These are phyloP conservation scores for Jamesozyma hellenica DNA, from an alignment of 805 yeast species.

Conservation along the genomic window DNA sequence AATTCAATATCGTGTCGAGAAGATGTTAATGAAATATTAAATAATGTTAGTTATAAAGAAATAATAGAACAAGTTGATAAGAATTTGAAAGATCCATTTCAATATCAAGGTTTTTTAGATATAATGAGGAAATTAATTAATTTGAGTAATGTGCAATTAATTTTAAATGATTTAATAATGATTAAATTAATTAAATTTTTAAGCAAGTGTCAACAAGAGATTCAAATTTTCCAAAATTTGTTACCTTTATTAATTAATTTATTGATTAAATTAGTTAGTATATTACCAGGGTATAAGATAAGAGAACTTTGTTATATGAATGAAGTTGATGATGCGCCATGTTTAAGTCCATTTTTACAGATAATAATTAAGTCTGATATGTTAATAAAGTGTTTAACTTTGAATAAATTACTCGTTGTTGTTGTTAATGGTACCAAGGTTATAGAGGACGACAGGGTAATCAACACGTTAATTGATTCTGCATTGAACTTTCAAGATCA, in stretches of 20 bases:
- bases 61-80: slow-evolving; percentile 9
- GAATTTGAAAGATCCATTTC: slow-evolving; percentile 24
- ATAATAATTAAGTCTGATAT: slow-evolving; percentile 16
- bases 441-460: slow-evolving; percentile 2
- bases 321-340: not conserved
- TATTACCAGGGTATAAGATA: slow-evolving; percentile 19
- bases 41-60: slow-evolving; percentile 7
- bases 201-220: slow-evolving; percentile 19
- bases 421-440: too few species aligned
- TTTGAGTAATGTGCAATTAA: too few species aligned
- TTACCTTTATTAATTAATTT: slow-evolving; percentile 15
- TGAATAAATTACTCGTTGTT: slow-evolving; percentile 24
- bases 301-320: not conserved
- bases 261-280: slow-evolving; percentile 21
- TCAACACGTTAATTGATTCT: slow-evolving; percentile 13
- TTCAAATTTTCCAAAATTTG: slow-evolving; percentile 19
- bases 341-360: slow-evolving; percentile 4
- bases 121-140: slow-evolving; percentile 20
- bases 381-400: slow-evolving; percentile 16
- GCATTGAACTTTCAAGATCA: slow-evolving; percentile 18
- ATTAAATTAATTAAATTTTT: slow-evolving; percentile 10
- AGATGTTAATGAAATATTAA: slow-evolving; percentile 13
- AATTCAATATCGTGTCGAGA: slow-evolving; percentile 19
- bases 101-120: slow-evolving; percentile 27
- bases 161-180: too few species aligned